These are phyloP conservation scores for Colletotrichum limetticola DNA, from an alignment of 2,329 filamentous ascomycete species.

Conservation along the genomic window DNA sequence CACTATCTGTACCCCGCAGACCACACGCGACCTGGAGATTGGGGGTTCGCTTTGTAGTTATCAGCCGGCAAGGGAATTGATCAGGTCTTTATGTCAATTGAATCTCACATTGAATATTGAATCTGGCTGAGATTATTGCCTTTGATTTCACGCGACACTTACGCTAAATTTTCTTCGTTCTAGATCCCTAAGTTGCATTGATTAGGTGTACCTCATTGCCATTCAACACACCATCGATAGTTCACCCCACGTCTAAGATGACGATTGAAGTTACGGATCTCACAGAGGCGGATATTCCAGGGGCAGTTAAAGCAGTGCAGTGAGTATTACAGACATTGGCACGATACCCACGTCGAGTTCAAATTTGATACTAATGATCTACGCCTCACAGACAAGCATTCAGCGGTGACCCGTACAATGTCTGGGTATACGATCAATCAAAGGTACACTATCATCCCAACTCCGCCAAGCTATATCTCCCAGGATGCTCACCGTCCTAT, in stretches of 20 bases:
- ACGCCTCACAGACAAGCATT: conserved; percentile 60
- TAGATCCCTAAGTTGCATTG: no score
- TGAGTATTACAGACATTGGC: conserved; percentile 26
- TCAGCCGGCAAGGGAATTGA: not conserved
- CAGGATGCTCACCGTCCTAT: not conserved
- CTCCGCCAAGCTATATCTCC: no score
- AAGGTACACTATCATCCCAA: conserved; percentile 49
- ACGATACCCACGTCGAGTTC: no score
- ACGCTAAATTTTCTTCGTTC: no score
- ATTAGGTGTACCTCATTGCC: not conserved
- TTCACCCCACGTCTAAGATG: conserved; percentile 45
- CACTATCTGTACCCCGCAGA: conserved; percentile 6
- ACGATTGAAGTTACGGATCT: conserved; percentile 66
- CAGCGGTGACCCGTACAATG: conserved; percentile 73
- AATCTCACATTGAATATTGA: not conserved
- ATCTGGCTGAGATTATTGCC: no score
- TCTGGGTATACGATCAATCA: conserved; percentile 70
- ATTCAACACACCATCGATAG: no score
- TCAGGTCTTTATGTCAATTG: not conserved
- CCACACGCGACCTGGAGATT: not conserved
- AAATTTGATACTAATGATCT: not conserved
- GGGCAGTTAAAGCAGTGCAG: conserved; percentile 73
- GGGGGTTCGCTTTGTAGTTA: not conserved
- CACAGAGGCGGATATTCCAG: conserved; percentile 68
- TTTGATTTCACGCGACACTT: no score